phyloP scores from a whole-genome alignment of 208 protist species.

The Leishmania martiniquensis region DNA sequence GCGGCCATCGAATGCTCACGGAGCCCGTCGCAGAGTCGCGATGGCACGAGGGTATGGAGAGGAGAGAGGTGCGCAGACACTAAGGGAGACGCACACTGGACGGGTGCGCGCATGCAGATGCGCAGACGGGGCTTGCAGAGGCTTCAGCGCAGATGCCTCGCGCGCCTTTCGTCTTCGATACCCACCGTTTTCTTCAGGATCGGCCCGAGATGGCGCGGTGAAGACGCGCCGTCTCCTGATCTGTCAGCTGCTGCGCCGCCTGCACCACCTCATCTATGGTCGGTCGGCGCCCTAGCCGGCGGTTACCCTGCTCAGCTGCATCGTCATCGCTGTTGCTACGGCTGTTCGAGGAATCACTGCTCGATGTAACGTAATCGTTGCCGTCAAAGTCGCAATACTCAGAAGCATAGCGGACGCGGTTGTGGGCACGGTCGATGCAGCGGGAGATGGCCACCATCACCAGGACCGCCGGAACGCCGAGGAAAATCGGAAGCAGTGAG shows the following conservation, averaged over 20 bases:
- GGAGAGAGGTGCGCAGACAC: not conserved
- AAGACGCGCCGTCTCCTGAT: slow-evolving; percentile 18
- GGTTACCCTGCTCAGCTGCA: not conserved
- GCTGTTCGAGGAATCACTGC: slow-evolving; percentile 13
- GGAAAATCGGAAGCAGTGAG: slow-evolving; percentile 28
- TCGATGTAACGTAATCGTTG: slow-evolving; percentile 13
- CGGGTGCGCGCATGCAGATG: not conserved
- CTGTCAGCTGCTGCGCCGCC: slow-evolving; percentile 15
- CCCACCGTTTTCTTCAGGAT: slow-evolving; percentile 9
- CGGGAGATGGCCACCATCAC: slow-evolving; percentile 19
- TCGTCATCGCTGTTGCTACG: slow-evolving; percentile 7
- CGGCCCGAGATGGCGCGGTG: not conserved
- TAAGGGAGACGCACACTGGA: not conserved
- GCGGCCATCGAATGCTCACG: no score
- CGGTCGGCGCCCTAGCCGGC: not conserved
- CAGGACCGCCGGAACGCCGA: slow-evolving; percentile 26
- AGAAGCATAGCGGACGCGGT: slow-evolving; percentile 39
- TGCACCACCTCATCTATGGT: slow-evolving; percentile 35
- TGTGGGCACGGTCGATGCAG: slow-evolving; percentile 17
- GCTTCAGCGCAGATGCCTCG: not conserved
- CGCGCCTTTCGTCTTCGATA: not conserved
- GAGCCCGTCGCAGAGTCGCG: no score
- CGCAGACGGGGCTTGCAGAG: not conserved
- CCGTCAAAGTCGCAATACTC: slow-evolving; percentile 28
- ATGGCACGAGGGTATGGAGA: no score